A percentile compares a stretch with the other conserved stretches of the same genome.
Conservation (phyloP, 805 yeast species). For the Wickerhamomyces pijperi region DNA sequence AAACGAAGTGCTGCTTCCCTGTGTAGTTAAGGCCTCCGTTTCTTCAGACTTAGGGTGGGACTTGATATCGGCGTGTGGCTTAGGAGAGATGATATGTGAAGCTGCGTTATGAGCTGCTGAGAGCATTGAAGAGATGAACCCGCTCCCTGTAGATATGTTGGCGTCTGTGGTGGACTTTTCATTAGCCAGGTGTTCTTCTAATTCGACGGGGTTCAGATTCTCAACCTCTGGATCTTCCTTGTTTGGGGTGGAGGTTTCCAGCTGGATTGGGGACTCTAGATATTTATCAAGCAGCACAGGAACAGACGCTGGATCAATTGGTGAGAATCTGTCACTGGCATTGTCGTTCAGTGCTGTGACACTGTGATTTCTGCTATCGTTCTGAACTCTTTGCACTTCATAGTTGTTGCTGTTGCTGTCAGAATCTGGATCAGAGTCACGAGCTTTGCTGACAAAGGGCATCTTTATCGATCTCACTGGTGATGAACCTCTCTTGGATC, state of each 20-base stretch:
- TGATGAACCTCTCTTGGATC: conserved; percentile 1
- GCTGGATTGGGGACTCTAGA: not conserved
- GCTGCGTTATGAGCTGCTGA: conserved; percentile 40
- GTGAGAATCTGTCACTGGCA: no score
- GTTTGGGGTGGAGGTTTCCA: not conserved
- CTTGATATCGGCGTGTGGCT: conserved; percentile 1
- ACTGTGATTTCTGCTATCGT: no score
- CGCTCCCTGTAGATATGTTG: conserved; percentile 10
- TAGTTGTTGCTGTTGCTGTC: no score
- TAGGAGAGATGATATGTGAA: conserved; percentile 5
- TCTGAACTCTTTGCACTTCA: not conserved
- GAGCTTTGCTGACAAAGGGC: not conserved
- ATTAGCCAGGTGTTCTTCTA: conserved; percentile 6
- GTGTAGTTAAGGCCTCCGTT: not conserved
- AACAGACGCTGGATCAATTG: not conserved
- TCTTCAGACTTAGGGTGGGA: conserved; percentile 4
- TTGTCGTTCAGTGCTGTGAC: no score
- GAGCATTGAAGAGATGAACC: conserved; percentile 32
- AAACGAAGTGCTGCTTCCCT: conserved; percentile 15
- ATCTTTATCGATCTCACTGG: not conserved
- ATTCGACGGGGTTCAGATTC: conserved; percentile 1
- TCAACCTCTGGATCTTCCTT: not conserved
- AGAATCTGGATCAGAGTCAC: not conserved
- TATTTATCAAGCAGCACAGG: not conserved
- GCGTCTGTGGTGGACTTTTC: conserved; percentile 1